Base-by-base conservation (phyloP, 1,284 basidiomycete species). In the Puccinia triticina region DNA sequence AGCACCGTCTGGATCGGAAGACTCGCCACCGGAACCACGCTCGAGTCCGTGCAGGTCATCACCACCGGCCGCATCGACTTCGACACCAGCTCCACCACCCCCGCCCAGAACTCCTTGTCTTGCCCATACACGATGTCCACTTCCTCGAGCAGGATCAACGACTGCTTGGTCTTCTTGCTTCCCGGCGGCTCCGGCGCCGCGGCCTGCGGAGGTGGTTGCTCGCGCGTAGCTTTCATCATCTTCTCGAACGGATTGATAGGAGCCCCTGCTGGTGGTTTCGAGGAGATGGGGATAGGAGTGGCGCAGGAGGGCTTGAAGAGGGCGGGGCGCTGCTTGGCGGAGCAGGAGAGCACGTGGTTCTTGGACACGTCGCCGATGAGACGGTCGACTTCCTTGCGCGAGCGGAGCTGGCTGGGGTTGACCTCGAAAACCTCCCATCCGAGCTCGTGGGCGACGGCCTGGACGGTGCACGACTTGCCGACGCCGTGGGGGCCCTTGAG, bases 381-480 rank as follows among this genome's bases (percentile, higher is more conserved):
- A 77, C 90, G 89, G 78, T 93, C 91, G 82, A 99, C 88, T 84
- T 92, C 93, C 50, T 91, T 89, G 1, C 93, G 94, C 66, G 91
- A 93, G 32, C 97, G 91, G 85, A 91, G 93, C 83, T 96, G 92
- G 4, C 97, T 97, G n/a, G 97, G 93, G 87, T 95, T 94, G 12
- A 99, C 94, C 87, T 99, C 97, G 86, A 99, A 98, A 16, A 99
- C 92, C 76, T 97, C 94, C 92, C 93, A 99, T 5, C 93, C 94
- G 29, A 99, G 90, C 87, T 98, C 94, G 64, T 92, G 90, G 2
- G 96, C 94, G 84, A 95, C 96, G 0, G 96, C 95, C 86, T 97
- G 94, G 0, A 98, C 92, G 8, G 94, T 91, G 0, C 94, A 92
- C 4, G 95, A 95, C 88, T 99, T 99, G 37, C 97, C 97, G 69